Base-by-base conservation (phyloP, 352 stramenopile genomes). In the Phytophthora syringae region DNA sequence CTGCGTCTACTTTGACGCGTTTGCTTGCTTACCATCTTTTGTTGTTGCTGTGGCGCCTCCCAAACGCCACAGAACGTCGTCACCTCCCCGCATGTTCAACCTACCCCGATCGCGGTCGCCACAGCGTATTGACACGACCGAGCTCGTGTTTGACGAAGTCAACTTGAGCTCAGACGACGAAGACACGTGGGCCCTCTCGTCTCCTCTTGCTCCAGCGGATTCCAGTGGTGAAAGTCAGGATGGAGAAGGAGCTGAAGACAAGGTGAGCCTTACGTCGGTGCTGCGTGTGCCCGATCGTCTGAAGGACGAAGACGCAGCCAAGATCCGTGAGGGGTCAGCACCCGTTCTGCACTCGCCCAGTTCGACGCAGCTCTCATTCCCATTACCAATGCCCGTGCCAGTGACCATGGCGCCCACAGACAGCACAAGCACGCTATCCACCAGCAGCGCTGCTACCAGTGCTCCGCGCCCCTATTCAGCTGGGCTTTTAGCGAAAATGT, bases 361-460 rank as follows among this genome's bases (percentile, higher is more conserved):
- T 16, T 11, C 13, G 11, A 15, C 12, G 1, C 32, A n/a, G n/a
- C n/a, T n/a, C 27, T 32, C 27, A 43, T 59, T 65, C 18, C 57
- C 48, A 36, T 32, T 65, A 4, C 47, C 45, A 28, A 57, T 58
- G 56, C 34, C 56, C 21, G 34, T 64, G 34, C 45, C 56, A 5
- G 13, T 64, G n/a, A 22, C 36, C 15, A 5, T 10, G 36, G 15
- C 24, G n/a, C 12, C 27, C 9, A n/a, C n/a, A n/a, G n/a, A n/a
- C n/a, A n/a, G n/a, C n/a, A n/a, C n/a, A n/a, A n/a, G n/a, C n/a
- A n/a, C n/a, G n/a, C n/a, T n/a, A 24, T 28, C 34, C 7, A 18
- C 57, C 30, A 37, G 27, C 21, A 42, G 6, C 12, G 12, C 13
- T 15, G 49, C 27, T 22, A 30, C 16, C 24, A n/a, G n/a, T n/a